These are phyloP conservation scores for Zhuliangozyma blackwelliae DNA, from an alignment of 1,139 yeast species.

Conservation along the genomic window DNA sequence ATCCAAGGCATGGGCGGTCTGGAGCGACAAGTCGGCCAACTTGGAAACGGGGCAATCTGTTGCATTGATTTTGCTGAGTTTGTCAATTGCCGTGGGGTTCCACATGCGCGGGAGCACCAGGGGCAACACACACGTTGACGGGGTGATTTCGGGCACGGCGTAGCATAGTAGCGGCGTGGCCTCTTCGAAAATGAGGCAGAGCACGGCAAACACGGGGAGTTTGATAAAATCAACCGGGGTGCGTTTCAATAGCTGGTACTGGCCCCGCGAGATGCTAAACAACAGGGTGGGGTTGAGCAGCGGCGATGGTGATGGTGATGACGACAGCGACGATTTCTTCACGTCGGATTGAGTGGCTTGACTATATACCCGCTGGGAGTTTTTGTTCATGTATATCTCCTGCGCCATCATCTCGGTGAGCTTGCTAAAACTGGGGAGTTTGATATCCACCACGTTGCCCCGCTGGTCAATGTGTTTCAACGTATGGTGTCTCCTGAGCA, in stretches of 20 bases:
- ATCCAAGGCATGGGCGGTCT: constrained; percentile 45
- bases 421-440: constrained; percentile 18
- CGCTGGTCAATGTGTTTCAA: constrained; percentile 17
- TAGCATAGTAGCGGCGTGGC: constrained; percentile 58
- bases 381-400: constrained; percentile 25
- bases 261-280: constrained; percentile 46
- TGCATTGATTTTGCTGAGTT: constrained; percentile 6
- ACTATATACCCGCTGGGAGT: constrained; percentile 20
- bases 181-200: constrained; percentile 59
- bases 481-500: constrained; percentile 15
- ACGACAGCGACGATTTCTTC: constrained; percentile 11
- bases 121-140: constrained; percentile 66
- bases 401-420: constrained; percentile 35
- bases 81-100: constrained; percentile 13
- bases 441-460: constrained; percentile 23
- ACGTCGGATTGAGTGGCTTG: constrained; percentile 17
- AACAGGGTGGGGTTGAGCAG: constrained; percentile 9
- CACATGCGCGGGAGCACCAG: constrained; percentile 38
- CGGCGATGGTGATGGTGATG: too few species aligned
- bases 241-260: constrained; percentile 54
- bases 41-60: background rate
- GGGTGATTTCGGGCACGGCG: constrained; percentile 58
- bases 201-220: constrained; percentile 58
- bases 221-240: constrained; percentile 54
- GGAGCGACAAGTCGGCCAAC: constrained; percentile 20